Conservation (phyloP, 1,284 basidiomycete species). For the Fistulinella cinereoalba region DNA sequence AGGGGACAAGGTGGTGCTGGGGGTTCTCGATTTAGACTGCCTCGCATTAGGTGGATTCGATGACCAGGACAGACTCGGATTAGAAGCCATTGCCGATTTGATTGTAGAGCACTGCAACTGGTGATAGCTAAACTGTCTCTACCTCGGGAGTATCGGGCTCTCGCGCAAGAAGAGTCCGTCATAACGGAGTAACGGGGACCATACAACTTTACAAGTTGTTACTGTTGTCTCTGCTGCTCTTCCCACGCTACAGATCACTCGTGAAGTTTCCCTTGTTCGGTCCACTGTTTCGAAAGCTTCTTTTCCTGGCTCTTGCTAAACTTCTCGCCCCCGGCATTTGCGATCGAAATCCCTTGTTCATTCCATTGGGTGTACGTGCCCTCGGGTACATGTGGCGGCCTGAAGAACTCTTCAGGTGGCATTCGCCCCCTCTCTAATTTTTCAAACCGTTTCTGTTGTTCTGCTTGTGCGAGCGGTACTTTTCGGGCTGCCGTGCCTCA, state of each 20-base stretch:
- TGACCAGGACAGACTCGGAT: conserved; percentile 67
- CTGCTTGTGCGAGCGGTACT: conserved; percentile 68
- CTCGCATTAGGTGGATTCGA: conserved; percentile 70
- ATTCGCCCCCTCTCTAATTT: conserved; percentile 84
- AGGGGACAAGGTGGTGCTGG: conserved; percentile 47
- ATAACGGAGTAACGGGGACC: too few species aligned
- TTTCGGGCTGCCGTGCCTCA: conserved; percentile 81
- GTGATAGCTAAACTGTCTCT: too few species aligned
- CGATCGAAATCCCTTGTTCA: conserved; percentile 79
- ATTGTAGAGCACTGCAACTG: conserved; percentile 59
- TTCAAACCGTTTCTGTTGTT: conserved; percentile 74
- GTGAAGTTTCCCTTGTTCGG: conserved; percentile 75
- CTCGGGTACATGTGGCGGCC: conserved; percentile 71
- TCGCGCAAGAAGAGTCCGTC: too few species aligned
- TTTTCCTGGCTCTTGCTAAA: conserved; percentile 83
- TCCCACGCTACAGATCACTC: conserved; percentile 71
- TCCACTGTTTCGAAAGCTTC: conserved; percentile 79
- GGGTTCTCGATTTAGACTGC: conserved; percentile 86
- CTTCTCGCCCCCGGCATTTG: conserved; percentile 82
- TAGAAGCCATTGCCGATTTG: conserved; percentile 67
- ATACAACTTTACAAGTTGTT: too few species aligned
- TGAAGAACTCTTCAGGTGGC: conserved; percentile 80
- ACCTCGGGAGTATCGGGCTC: too few species aligned
- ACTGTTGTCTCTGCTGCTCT: conserved; percentile 36
- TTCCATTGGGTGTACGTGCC: conserved; percentile 80